Conservation (phyloP, 805 yeast genomes). For the Lachancea mirantina region DNA sequence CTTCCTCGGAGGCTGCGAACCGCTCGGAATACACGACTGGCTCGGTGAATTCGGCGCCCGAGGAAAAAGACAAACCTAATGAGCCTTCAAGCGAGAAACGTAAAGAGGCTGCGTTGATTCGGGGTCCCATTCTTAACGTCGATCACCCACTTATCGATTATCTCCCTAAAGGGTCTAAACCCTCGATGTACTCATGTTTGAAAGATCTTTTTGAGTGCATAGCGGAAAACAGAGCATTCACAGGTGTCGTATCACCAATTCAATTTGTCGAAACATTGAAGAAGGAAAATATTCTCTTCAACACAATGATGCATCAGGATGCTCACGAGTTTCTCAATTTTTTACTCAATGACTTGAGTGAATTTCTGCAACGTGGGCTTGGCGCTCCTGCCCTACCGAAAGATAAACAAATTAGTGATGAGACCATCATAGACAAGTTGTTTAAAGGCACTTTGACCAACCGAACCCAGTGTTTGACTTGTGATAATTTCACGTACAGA, state of each 20-base stretch:
- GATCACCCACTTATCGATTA: conserved; percentile 54
- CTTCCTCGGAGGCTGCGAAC: not conserved
- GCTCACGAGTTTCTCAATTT: conserved; percentile 95
- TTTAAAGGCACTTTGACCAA: conserved; percentile 83
- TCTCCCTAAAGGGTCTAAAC: conserved; percentile 32
- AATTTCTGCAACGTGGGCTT: too few species aligned
- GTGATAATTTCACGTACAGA: conserved; percentile 74
- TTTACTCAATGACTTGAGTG: conserved; percentile 67
- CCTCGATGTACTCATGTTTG: conserved; percentile 52
- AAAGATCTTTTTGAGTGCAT: conserved; percentile 84
- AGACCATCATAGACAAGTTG: conserved; percentile 54
- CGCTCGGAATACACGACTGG: not conserved
- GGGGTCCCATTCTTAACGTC: conserved; percentile 78
- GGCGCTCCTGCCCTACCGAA: conserved; percentile 14
- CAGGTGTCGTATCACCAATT: conserved; percentile 81
- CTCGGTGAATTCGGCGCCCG: conserved; percentile 2
- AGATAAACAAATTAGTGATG: conserved; percentile 15
- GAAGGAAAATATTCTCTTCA: conserved; percentile 73
- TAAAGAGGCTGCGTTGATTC: conserved; percentile 66
- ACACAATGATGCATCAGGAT: conserved; percentile 94
- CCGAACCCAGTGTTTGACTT: conserved; percentile 82
- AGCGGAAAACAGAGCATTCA: conserved; percentile 57
- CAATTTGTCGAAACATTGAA: conserved; percentile 69
- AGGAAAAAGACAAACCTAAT: conserved; percentile 21
- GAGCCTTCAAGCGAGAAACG: conserved; percentile 57